Conservation (phyloP, 768 basidiomycete species). For the Krasilnikovozyma curviuscula region DNA sequence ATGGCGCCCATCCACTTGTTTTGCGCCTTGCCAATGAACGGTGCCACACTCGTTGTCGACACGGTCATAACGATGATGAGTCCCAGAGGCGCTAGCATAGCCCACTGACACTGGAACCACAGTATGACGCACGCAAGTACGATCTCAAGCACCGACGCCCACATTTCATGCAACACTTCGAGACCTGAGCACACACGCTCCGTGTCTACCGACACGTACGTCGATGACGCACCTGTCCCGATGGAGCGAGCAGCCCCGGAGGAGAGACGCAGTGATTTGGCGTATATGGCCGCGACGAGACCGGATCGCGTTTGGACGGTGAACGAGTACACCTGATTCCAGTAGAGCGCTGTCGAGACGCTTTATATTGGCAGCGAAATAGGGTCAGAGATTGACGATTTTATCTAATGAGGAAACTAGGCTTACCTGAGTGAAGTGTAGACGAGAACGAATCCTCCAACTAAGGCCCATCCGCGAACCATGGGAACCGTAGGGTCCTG, state of each 20-base stretch:
- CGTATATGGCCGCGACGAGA: constrained; percentile 1
- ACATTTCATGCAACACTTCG: constrained; percentile 3
- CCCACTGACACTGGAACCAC: constrained; percentile 1
- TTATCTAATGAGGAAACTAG: too few relatives aligned
- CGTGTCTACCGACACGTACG: constrained; percentile 6
- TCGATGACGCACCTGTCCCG: constrained; percentile 1
- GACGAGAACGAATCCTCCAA: neutral
- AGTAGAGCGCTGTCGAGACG: neutral
- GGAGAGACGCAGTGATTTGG: neutral
- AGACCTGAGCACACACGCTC: neutral
- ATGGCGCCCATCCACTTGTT: constrained; percentile 4
- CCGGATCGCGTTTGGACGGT: neutral
- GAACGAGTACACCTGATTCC: neutral
- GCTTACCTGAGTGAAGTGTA: neutral
- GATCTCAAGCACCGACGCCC: neutral
- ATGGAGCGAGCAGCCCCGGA: constrained; percentile 2
- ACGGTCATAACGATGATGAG: constrained; percentile 1
- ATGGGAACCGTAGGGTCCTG: neutral
- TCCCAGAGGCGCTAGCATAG: neutral
- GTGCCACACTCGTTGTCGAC: neutral
- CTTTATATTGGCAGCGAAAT: neutral
- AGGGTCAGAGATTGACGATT: neutral
- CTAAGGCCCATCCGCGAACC: constrained; percentile 1
- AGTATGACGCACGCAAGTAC: constrained; percentile 1
- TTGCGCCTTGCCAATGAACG: neutral